A percentile compares a stretch with the other conserved stretches of the same genome.
Evolutionary conservation across 768 basidiomycete species (phyloP).

Genomic region (Lentinula aciculospora): DNA sequence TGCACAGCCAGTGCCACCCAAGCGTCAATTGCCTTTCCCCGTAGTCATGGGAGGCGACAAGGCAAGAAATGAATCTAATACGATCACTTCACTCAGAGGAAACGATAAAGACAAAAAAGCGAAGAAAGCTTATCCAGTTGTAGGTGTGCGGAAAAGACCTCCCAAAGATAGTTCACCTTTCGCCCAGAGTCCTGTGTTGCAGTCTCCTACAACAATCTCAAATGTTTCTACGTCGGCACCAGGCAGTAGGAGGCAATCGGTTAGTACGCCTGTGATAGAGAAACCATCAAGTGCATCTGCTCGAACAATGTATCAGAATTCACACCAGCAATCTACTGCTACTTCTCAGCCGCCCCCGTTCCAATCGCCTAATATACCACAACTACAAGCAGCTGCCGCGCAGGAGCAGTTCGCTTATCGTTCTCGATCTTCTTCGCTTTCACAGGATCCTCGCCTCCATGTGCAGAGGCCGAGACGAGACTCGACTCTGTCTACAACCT

Average conservation of each 20-base stretch:
- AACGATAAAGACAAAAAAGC: slow-evolving; percentile 6
- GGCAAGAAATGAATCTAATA: background rate
- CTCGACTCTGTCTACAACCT: slow-evolving; percentile 1
- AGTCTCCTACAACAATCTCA: background rate
- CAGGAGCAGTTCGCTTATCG: slow-evolving; percentile 6
- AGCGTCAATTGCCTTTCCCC: slow-evolving; percentile 2
- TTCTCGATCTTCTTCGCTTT: slow-evolving; percentile 4
- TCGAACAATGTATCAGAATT: background rate
- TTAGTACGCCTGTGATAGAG: background rate
- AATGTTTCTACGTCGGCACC: background rate
- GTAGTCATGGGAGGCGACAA: background rate
- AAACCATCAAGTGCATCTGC: background rate
- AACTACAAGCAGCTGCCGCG: background rate
- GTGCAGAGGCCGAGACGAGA: background rate
- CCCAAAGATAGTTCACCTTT: background rate
- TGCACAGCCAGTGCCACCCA: background rate
- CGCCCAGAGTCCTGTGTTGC: background rate
- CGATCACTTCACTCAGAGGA: background rate
- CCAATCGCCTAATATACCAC: background rate
- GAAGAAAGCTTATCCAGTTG: slow-evolving; percentile 1
- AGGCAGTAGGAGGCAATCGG: background rate
- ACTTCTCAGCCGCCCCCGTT: slow-evolving; percentile 1
- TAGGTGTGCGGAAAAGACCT: slow-evolving; percentile 3
- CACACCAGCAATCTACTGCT: background rate
- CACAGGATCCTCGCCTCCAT: slow-evolving; percentile 7